Conservation (phyloP, 805 yeast species). For the Wickerhamomyces sydowiorum region DNA sequence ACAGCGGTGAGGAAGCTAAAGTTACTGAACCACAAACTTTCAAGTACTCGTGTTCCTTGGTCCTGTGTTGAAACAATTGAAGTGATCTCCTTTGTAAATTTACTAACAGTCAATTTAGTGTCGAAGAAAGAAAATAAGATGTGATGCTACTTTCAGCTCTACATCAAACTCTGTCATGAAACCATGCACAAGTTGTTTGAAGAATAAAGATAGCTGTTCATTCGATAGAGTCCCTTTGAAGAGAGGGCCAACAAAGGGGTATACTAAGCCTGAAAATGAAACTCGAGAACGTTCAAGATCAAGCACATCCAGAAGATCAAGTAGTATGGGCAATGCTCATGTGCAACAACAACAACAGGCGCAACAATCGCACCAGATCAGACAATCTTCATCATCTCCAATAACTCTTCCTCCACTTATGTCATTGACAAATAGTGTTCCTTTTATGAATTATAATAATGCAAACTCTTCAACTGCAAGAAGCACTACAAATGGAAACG, state of each 20-base stretch:
- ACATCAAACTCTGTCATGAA: conserved; percentile 42
- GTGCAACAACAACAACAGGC: background rate
- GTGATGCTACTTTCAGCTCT: conserved; percentile 53
- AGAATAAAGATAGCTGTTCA: conserved; percentile 55
- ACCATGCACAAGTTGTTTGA: conserved; percentile 57
- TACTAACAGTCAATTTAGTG: conserved; percentile 27
- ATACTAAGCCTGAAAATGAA: conserved; percentile 27
- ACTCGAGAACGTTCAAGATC: conserved; percentile 15
- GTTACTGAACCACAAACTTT: no score
- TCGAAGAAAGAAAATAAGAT: conserved; percentile 64
- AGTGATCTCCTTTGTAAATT: no score
- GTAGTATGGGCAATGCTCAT: background rate
- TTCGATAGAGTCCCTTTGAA: conserved; percentile 70
- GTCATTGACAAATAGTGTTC: conserved; percentile 6
- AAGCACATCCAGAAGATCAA: conserved; percentile 8
- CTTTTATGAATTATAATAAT: background rate
- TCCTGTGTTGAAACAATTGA: no score
- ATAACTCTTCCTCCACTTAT: conserved; percentile 14
- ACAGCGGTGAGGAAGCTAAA: no score
- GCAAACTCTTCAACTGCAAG: background rate
- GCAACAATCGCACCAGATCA: conserved; percentile 1
- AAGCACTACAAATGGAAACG: conserved; percentile 30
- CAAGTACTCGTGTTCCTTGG: no score
- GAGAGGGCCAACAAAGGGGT: conserved; percentile 77
- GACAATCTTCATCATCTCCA: conserved; percentile 2